A percentile compares a stretch with the other conserved stretches of the same genome.
phyloP scores from a whole-genome alignment of 345 rosid species.

The Melaleuca quinquenervia region DNA sequence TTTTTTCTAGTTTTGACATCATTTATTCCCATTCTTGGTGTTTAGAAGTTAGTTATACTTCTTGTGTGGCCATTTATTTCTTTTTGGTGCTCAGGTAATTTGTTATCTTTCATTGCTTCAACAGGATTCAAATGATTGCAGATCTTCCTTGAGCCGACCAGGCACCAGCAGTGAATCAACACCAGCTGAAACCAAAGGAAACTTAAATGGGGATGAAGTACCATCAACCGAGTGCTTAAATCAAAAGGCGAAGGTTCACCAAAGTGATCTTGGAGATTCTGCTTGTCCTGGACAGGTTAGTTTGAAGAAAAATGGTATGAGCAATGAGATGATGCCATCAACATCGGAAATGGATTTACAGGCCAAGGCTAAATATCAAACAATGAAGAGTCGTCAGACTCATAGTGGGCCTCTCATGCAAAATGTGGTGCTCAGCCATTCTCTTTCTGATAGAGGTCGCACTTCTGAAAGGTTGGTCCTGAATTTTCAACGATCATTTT shows the following conservation, averaged over 20 bases:
- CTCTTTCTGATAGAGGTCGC: slow-evolving; percentile 46
- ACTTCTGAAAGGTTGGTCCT: slow-evolving; percentile 50
- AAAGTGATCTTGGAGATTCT: slow-evolving; percentile 30
- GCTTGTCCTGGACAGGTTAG: slow-evolving; percentile 21
- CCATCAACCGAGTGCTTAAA: slow-evolving; percentile 21
- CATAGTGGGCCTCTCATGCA: slow-evolving; percentile 87
- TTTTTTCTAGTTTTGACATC: not conserved
- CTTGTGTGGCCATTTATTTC: not conserved
- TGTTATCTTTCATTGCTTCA: slow-evolving; percentile 4
- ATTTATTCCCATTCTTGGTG: not conserved
- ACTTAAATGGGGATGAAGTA: slow-evolving; percentile 17
- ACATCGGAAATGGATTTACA: slow-evolving; percentile 41
- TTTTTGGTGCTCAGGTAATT: not conserved
- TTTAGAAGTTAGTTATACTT: not conserved
- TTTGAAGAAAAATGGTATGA: slow-evolving; percentile 27
- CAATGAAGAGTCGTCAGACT: slow-evolving; percentile 54
- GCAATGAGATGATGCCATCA: slow-evolving; percentile 34
- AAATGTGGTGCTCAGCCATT: slow-evolving; percentile 41
- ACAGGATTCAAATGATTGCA: slow-evolving; percentile 20
- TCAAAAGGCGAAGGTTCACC: slow-evolving; percentile 40
- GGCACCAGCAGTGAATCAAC: slow-evolving; percentile 13
- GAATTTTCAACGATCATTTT: not conserved
- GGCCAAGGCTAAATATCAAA: slow-evolving; percentile 27
- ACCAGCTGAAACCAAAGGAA: slow-evolving; percentile 23
- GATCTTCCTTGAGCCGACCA: slow-evolving; percentile 14